Base-by-base conservation (phyloP, 2,329 filamentous ascomycete species). In the Huntiella bhutanensis region DNA sequence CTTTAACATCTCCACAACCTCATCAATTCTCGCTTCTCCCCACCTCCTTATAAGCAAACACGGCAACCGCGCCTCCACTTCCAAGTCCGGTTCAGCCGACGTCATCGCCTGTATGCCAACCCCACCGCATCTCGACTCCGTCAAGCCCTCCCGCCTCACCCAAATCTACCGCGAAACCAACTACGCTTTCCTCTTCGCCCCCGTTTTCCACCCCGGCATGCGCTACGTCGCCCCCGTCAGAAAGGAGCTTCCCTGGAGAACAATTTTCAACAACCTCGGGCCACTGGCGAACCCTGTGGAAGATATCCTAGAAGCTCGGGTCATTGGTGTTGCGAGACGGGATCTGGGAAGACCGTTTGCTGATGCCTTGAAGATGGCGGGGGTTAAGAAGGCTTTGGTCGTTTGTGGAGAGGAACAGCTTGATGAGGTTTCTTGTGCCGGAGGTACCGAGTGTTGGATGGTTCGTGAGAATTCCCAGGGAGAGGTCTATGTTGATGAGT, bases 1-100 rank as follows among this genome's bases (percentile, higher is more conserved):
- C 33, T 98, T 94, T 75, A 98, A 98, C 62, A 88, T 98, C 59
- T 91, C 82, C 55, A 98, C 91, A 4, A 94, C 91, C 5, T 77
- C 91, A 2, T 94, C 86, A 13, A 95, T 98, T 57, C 68, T 98
- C 42, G 85, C 84, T 41, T 92, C 86, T 4, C 77, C 86, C 4
- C 68, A 92, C 22, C 73, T 98, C 33, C 71, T 92, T 55, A 71
- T 94, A 48, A 84, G 82, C 53, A 98, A 98, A 66, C 91, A 98
- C 64, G 91, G 91, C 53, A 98, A 98, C 68, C 80, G 82, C 54
- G 87, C 91, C 37, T 91, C 86, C 46, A 96, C 91, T 3, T 95
- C 87, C 46, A 87, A 91, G 58, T 96, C 88, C 3, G 91, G 91
- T 45, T 94, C 87, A 38, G 91, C 91, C 47, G 91, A 98, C 62